Conservation (phyloP, 2,329 filamentous ascomycete species). For the Diplodia intermedia region DNA sequence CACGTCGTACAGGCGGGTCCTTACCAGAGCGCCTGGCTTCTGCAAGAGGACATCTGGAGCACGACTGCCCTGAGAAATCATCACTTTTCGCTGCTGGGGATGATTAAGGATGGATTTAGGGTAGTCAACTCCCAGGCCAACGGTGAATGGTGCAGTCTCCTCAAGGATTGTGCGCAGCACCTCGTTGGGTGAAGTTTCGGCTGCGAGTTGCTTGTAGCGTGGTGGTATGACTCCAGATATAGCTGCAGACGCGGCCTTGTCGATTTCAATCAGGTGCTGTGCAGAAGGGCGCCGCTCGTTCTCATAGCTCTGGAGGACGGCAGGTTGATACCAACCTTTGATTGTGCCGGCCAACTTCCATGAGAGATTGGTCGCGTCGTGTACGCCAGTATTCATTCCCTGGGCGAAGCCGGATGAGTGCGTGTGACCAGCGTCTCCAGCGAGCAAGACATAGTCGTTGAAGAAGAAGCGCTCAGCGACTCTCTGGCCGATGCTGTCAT, state of each 20-base stretch:
- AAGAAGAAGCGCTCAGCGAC: constrained; percentile 4
- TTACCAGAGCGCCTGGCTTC: constrained; percentile 3
- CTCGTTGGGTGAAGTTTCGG: not conserved
- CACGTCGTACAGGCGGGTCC: not conserved
- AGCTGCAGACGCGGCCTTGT: constrained; percentile 1
- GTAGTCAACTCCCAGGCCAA: constrained; percentile 6
- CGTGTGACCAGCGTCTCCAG: constrained; percentile 38
- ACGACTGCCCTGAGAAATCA: not conserved
- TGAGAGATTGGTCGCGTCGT: constrained; percentile 37
- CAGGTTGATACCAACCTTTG: constrained; percentile 36
- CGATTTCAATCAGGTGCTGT: constrained; percentile 11
- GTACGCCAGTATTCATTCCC: constrained; percentile 38
- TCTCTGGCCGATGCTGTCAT: constrained; percentile 9
- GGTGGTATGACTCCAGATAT: constrained; percentile 6
- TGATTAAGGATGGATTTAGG: not conserved
- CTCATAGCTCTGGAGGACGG: constrained; percentile 42
- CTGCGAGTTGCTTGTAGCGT: constrained; percentile 3
- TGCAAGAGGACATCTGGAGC: constrained; percentile 12
- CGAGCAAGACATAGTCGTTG: constrained; percentile 24
- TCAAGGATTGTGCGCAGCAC: not conserved
- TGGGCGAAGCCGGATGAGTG: constrained; percentile 37
- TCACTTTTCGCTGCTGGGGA: not conserved
- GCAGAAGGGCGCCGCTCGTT: constrained; percentile 37
- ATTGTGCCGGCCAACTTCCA: constrained; percentile 39
- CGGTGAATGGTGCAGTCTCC: constrained; percentile 11